A percentile compares a stretch with the other conserved stretches of the same genome.
Conservation (phyloP, 495 filamentous ascomycete species). For the Penicillium lividum region DNA sequence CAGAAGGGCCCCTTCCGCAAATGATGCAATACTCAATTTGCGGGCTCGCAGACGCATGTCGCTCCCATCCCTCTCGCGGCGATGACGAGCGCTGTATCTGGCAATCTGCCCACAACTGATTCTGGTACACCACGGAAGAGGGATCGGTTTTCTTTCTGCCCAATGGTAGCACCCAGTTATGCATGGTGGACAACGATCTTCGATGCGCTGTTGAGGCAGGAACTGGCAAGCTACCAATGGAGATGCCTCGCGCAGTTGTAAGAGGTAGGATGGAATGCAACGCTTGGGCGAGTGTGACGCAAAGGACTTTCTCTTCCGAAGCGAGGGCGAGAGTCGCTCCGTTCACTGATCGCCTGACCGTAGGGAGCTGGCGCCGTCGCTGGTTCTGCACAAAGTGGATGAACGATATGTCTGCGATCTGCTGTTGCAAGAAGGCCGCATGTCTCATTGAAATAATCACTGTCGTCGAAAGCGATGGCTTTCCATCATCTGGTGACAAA, state of each 20-base stretch:
- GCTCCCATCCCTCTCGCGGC: not conserved
- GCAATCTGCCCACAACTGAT: not conserved
- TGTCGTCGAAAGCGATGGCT: constrained; percentile 5
- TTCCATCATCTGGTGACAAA: not conserved
- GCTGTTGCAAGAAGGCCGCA: not conserved
- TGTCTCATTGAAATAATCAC: not conserved
- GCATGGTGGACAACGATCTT: not conserved
- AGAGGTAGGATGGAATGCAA: not conserved
- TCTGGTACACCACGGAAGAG: constrained; percentile 3
- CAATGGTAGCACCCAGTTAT: not conserved
- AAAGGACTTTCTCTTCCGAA: not conserved
- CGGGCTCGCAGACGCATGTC: constrained; percentile 3
- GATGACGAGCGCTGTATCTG: not conserved
- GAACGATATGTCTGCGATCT: constrained; percentile 1
- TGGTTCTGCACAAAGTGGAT: not conserved
- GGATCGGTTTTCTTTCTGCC: constrained; percentile 1
- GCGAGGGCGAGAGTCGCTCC: not conserved
- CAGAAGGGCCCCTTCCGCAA: not conserved
- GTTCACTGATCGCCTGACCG: not conserved
- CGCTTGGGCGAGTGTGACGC: not conserved
- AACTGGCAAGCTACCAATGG: constrained; percentile 4
- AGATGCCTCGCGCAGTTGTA: not conserved
- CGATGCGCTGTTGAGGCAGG: not conserved
- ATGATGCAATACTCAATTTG: not conserved
- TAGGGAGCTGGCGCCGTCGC: not conserved